Base-by-base conservation (phyloP, 768 basidiomycete species). In the Exsudoporus frostii region DNA sequence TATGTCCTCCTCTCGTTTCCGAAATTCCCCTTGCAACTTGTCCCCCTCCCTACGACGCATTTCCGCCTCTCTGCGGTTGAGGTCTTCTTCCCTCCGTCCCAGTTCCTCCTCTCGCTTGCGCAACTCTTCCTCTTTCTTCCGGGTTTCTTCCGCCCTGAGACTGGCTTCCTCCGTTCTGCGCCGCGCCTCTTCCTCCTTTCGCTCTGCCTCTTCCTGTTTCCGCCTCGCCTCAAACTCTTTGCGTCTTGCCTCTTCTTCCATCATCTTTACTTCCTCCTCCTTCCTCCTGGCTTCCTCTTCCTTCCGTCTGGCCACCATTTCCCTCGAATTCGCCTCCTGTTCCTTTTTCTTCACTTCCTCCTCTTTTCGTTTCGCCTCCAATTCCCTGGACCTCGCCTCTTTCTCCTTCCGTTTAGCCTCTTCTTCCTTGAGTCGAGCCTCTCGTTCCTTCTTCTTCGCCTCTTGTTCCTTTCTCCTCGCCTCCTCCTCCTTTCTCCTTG, bases 1-100 rank as follows among this genome's bases (percentile, higher is more conserved):
- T 24, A 63, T 72, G 13, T 69, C 65, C 45, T 66, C 67, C 50
- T 67, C 69, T 37, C 65, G 68, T 57, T 54, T 71, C 44, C 61
- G 63, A 49, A 68, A 65, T 11, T 65, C 65, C 0, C 63, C 64
- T 54, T 71, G 58, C 56, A 53, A 24, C 25, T 57, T 65, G 46
- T 60, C 69, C 17, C 61, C 66, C 29, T 64, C 64, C 55, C 59
- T 61, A 37, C 65, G 70, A 39, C 67, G 60, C 54, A 65, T 61
- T 15, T 72, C 70, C 43, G 65, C 59, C 54, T 67, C 65, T 42
- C 68, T 60, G 53, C 62, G 68, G 48, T 51, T 60, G 15, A 65
- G 55, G 19, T 67, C 74, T 46, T 70, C 71, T 43, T 74, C 73
- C 47, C 55, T 60, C n/a, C 61, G 64, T 27, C 36, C 59, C 9